Evolutionary conservation across 2,329 filamentous ascomycete species (phyloP), one percentile per base, ranked within the genome.

Genomic region (Fusarium mexicanum): DNA sequence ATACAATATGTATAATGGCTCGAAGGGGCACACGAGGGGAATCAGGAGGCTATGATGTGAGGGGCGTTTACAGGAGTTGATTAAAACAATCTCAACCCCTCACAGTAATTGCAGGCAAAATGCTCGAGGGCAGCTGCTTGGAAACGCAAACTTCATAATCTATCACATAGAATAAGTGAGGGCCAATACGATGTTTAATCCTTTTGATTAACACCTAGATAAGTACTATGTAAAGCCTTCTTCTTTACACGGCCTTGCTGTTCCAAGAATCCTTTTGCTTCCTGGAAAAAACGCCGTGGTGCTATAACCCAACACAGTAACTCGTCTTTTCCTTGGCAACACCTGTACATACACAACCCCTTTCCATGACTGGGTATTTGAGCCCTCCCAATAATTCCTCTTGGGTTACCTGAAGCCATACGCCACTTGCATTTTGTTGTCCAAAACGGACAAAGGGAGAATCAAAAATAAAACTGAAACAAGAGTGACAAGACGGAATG

Each of bases 381-480:
- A 67, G 62, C 62, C 68, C 60, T 77, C 73, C 53, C 66, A 29
- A 54, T 68, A 58, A 55, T 61, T 66, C 67, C 73, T 71, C 41
- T 54, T 50, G 37, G 64, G 64, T 55, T 62, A 61, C 60, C 46
- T 70, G 55, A 59, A 68, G 43, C 71, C 65, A 64, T 75, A 72
- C 75, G 74, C 77, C 75, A 61, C 69, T 67, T 69, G 72, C 68
- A 40, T 73, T 75, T 78, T 73, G 62, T 65, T 72, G 67, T 78
- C 77, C 72, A 74, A 76, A 70, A 63, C 62, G 58, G 64, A 76
- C 69, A 69, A 69, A 61, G 43, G 48, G 44, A 76, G 18, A 71
- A 64, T 53, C 58, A 74, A 76, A 60, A 69, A 55, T 67, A 63
- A 67, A 74, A 73, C 61, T 62, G 68, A 75, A 73, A 73, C 55